Evolutionary conservation across 2,329 filamentous ascomycete genomes (phyloP).

Genomic region (Colletotrichum sidae): DNA sequence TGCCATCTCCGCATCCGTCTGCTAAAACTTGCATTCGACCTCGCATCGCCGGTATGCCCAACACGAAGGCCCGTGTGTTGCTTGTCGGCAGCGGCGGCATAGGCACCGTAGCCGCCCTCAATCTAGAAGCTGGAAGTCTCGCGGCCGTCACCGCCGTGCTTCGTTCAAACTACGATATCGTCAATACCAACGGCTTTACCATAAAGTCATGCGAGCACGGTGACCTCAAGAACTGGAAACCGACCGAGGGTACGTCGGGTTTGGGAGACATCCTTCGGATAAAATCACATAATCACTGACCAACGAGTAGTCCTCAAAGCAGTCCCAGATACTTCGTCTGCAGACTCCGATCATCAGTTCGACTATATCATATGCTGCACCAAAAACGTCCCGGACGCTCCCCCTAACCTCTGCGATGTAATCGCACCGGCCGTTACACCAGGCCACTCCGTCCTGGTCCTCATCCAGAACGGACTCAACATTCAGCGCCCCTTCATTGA

Average conservation of each 20-base stretch:
- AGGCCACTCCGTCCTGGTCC: conserved; percentile 63
- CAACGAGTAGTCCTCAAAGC: conserved; percentile 7
- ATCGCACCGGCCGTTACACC: conserved; percentile 64
- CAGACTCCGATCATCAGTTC: conserved; percentile 45
- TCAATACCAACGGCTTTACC: conserved; percentile 59
- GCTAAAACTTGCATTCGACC: too few relatives aligned
- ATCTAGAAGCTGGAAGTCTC: conserved; percentile 61
- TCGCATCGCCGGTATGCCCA: background rate
- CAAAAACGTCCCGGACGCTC: conserved; percentile 39
- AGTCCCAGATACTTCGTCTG: conserved; percentile 37
- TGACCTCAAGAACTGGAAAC: conserved; percentile 59
- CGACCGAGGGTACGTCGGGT: conserved; percentile 50
- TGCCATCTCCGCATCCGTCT: too few relatives aligned
- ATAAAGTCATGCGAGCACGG: conserved; percentile 70
- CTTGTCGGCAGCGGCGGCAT: conserved; percentile 67
- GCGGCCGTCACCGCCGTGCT: conserved; percentile 66
- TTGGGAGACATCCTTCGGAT: background rate
- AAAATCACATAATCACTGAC: too few relatives aligned
- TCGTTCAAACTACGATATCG: conserved; percentile 65
- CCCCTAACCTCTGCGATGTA: conserved; percentile 59
- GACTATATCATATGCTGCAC: conserved; percentile 57
- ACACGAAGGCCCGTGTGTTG: conserved; percentile 54
- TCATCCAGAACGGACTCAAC: conserved; percentile 73
- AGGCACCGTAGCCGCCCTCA: conserved; percentile 66
- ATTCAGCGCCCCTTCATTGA: conserved; percentile 66